phyloP scores from a whole-genome alignment of 352 stramenopile species.

The Pythium monospermum region DNA sequence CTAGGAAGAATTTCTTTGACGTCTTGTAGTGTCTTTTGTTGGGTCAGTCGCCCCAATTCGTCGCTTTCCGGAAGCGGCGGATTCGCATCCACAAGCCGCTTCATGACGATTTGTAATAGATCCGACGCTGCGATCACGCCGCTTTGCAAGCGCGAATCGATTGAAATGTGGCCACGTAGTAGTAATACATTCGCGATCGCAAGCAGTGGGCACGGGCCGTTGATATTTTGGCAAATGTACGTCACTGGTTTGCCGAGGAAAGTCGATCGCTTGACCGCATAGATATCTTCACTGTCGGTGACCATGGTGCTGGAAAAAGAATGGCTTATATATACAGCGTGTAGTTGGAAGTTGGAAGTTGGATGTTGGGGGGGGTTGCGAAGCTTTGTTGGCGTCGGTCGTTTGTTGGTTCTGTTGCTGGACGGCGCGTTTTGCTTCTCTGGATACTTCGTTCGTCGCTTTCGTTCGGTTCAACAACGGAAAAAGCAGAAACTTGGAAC shows the following conservation, averaged over 20 bases:
- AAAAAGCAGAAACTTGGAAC: conserved; percentile 4
- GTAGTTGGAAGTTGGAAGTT: too few relatives aligned
- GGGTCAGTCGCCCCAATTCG: conserved; percentile 57
- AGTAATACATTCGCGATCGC: conserved; percentile 95
- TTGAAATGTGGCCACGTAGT: conserved; percentile 82
- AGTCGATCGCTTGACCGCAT: conserved; percentile 69
- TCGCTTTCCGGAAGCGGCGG: conserved; percentile 42
- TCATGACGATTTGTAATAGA: conserved; percentile 88
- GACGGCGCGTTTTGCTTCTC: neutral
- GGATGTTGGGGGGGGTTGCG: too few relatives aligned
- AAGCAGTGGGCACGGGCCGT: conserved; percentile 96
- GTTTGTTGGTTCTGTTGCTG: neutral
- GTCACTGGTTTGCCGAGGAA: conserved; percentile 77
- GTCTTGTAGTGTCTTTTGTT: conserved; percentile 87
- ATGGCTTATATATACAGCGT: too few relatives aligned
- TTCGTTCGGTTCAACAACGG: conserved; percentile 13
- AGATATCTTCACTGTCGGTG: conserved; percentile 38
- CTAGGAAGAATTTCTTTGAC: conserved; percentile 90
- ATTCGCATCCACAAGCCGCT: conserved; percentile 84
- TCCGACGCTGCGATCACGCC: conserved; percentile 87
- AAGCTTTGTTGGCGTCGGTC: neutral
- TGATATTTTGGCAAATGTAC: conserved; percentile 97
- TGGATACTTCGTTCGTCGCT: conserved; percentile 2
- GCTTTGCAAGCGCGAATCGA: conserved; percentile 53
- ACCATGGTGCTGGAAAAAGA: too few relatives aligned